Evolutionary conservation across 371 early-diverging fungal genomes (phyloP), one percentile per base, ranked within the genome.

Genomic region (Mucor saturninus): DNA sequence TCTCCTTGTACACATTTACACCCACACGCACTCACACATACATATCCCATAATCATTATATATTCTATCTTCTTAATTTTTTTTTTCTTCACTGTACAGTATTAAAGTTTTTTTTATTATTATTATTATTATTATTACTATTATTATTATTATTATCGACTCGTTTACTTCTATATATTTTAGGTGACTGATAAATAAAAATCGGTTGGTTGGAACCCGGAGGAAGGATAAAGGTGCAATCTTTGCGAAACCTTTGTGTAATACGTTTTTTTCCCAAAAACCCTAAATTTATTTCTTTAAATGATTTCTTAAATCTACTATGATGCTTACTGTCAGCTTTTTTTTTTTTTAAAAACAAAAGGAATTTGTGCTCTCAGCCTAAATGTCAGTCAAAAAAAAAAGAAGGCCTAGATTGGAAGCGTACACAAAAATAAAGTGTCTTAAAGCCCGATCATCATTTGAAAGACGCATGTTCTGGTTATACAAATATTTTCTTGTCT

Each of bases 381-480:
- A 46, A 46, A 46, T 8, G 46, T 21, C 8, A 46, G 5, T 46
- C n/a, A 21, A 42, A 9, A 42, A 42, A n/a, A 3, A 42, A 42
- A 42, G 11, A 42, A 21, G 46, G 26, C 35, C 35, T 35, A 35
- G 35, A 35, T 35, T 8, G 35, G 35, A 35, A 35, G 35, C 35
- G 35, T 35, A 35, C 35, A 35, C 35, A 8, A 35, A 35, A 35
- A 35, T 6, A 35, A 35, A 6, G 35, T 35, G 35, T 51, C 39
- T 26, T 39, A 60, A 21, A 37, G 29, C 40, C 59, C 45, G 45
- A 58, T 59, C 56, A 59, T 52, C 67, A 67, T 58, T 67, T 67
- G 68, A 59, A 62, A 67, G 62, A 67, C 68, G 57, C 63, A 67
- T 62, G 68, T 55, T 59, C 29, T 54, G 30, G 63, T 62, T 54